phyloP scores from a whole-genome alignment of 805 yeast species.

The Wickerhamomyces mucosus region DNA sequence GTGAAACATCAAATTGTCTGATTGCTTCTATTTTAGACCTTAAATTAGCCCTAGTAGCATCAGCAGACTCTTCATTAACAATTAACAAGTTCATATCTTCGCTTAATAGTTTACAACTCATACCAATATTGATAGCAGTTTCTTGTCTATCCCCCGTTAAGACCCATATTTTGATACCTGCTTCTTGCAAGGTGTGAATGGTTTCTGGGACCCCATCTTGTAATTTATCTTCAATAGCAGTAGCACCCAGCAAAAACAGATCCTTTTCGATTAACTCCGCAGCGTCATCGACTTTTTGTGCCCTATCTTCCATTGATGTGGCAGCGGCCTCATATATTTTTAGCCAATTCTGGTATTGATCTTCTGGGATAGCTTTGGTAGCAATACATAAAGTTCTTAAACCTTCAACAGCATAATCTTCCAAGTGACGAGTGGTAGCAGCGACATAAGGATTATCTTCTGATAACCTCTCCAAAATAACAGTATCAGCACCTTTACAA shows the following conservation, averaged over 20 bases:
- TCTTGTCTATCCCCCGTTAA: conserved; percentile 98
- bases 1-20: conserved; percentile 50
- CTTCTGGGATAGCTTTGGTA: conserved; percentile 65
- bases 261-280: conserved; percentile 84
- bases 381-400: conserved; percentile 92
- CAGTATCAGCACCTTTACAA: conserved; percentile 98
- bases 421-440: conserved; percentile 77
- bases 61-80: conserved; percentile 77
- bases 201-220: conserved; percentile 99
- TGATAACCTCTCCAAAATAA: conserved; percentile 76
- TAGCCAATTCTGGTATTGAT: conserved; percentile 71
- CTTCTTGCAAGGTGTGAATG: conserved; percentile 87
- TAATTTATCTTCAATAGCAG: conserved; percentile 95
- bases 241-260: conserved; percentile 81
- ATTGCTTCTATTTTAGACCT: conserved; percentile 70
- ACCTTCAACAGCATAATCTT: conserved; percentile 95
- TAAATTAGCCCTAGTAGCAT: conserved; percentile 67
- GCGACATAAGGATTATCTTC: conserved; percentile 70
- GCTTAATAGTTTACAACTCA: conserved; percentile 89
- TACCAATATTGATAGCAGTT: conserved; percentile 96
- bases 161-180: conserved; percentile 97
- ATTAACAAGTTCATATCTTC: conserved; percentile 94
- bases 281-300: conserved; percentile 70
- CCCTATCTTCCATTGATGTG: conserved; percentile 67
- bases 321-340: conserved; percentile 65